Base-by-base conservation (phyloP, 257 asterid species). In the Leptodermis oblonga region DNA sequence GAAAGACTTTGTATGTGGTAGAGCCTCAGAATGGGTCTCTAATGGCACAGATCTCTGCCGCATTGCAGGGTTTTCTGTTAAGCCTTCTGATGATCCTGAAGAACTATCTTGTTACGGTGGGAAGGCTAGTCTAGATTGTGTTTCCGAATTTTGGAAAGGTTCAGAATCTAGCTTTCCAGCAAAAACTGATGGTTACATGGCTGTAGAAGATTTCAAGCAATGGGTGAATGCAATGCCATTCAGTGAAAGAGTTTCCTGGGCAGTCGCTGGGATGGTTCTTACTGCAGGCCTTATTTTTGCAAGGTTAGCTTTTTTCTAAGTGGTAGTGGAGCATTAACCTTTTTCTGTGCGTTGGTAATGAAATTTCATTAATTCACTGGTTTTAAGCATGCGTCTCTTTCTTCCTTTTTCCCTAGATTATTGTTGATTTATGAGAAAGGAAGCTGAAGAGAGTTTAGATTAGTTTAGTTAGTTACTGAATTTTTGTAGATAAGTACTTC, bases 41-140 rank as follows among this genome's bases (percentile, higher is more conserved):
- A 91, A 94, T 74, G 99, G 99, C 82, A 91, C 99, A 65, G 99
- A 89, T 76, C 95, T 94, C 83, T 94, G 99, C 89, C 86, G 65
- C 49, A 82, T 78, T 75, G 86, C 98, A 56, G 98, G 99, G 81
- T 91, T 94, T 83, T 84, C 91, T 48, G 93, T 91, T 75, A 77
- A 64, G 75, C 75, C 89, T 64, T 70, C 66, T 64, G 87, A 84
- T 67, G 90, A 85, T 51, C 77, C 81, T 14, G 84, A 78, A 74
- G 95, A 83, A 69, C 43, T 82, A 62, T 82, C 82, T 13, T 94
- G 99, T 80, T 94, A 87, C 39, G 97, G 96, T 70, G 99, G 97
- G 76, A 89, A 85, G 88, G 85, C 83, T 58, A 92, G 92, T 68
- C 75, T 84, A 63, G 95, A 89, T 75, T 70, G 79, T 79, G 73